Evolutionary conservation across 257 asterid genomes (phyloP), one percentile per base, ranked within the genome.

Genomic region (Galeopsis tetrahit): DNA sequence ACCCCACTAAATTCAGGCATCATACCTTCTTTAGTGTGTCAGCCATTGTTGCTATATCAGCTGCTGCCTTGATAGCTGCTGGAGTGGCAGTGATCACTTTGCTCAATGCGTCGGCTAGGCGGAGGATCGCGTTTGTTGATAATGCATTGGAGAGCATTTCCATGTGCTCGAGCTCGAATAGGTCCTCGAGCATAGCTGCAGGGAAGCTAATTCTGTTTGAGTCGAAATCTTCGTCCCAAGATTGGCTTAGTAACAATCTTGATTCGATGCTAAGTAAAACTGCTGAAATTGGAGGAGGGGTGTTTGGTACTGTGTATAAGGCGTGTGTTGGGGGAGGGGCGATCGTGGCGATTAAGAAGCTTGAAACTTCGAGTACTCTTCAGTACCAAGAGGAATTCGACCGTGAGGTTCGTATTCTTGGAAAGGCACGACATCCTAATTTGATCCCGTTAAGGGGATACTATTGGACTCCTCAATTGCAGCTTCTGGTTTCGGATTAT

Each of bases 391-490:
- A 94, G 56, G 98, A 89, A 43, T 94, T 91, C 2, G 99, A 94
- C 48, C 82, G 95, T 0, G 97, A 94, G 59, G 92, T 91, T 6
- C 68, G 97, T 31, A 70, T 82, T 56, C 80, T 94, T 0, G 97
- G 80, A 1, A 94, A 91, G 83, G 99, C 96, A 38, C 85, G 84
- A 73, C 96, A 94, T 72, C 90, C 83, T 0, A 91, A 91, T 67
- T 63, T 94, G 84, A 80, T 86, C 9, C 71, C 92, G 2, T 60
- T 94, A 2, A 83, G 78, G 72, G 99, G 99, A 33, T 94, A 89
- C 76, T 94, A 85, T 64, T 94, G 99, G 99, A 94, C 98, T 33
- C 93, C 99, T 36, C 89, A 90, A 2, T 59, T 88, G 6, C 97
- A 89, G 83, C 91, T 94, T 74, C 74, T 94, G 1, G 95, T 91